Conservation (phyloP, 495 filamentous ascomycete genomes). For the Penicillium tannophilum region DNA sequence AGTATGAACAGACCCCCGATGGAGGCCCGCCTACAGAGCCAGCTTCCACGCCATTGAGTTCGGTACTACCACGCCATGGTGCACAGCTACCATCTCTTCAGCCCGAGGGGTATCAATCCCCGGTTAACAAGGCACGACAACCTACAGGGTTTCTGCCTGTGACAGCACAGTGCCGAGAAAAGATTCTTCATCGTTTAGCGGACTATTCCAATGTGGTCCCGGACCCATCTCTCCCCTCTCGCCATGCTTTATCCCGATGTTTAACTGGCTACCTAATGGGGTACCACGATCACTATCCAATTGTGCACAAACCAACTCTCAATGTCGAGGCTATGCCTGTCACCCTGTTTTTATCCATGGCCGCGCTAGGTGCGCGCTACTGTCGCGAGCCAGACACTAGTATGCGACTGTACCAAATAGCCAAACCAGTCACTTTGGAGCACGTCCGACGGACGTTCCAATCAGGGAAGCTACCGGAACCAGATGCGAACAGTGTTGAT, state of each 20-base stretch:
- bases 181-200: slow-evolving; percentile 25
- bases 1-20: slow-evolving; percentile 31
- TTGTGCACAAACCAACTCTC: slow-evolving; percentile 67
- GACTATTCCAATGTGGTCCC: slow-evolving; percentile 42
- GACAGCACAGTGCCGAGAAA: slow-evolving; percentile 40
- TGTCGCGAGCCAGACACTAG: slow-evolving; percentile 47
- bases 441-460: slow-evolving; percentile 39
- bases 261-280: slow-evolving; percentile 68
- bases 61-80: slow-evolving; percentile 41
- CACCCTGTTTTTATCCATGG: slow-evolving; percentile 64
- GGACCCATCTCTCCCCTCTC: slow-evolving; percentile 45
- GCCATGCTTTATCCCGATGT: slow-evolving; percentile 65
- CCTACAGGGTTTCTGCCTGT: slow-evolving; percentile 37
- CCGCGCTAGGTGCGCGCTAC: slow-evolving; percentile 67
- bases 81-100: slow-evolving; percentile 45
- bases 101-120: slow-evolving; percentile 35
- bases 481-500: slow-evolving; percentile 27
- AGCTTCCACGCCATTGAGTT: slow-evolving; percentile 35
- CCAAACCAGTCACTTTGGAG: slow-evolving; percentile 42
- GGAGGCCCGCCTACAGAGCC: slow-evolving; percentile 20
- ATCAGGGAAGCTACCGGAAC: slow-evolving; percentile 21
- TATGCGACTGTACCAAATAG: slow-evolving; percentile 51
- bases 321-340: slow-evolving; percentile 53
- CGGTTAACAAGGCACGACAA: slow-evolving; percentile 30
- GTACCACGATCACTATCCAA: slow-evolving; percentile 69